Percentiles rank a stretch among this genome's conserved stretches.
Evolutionary conservation across 768 basidiomycete genomes (phyloP).

Genomic region (Tricholomella constricta): DNA sequence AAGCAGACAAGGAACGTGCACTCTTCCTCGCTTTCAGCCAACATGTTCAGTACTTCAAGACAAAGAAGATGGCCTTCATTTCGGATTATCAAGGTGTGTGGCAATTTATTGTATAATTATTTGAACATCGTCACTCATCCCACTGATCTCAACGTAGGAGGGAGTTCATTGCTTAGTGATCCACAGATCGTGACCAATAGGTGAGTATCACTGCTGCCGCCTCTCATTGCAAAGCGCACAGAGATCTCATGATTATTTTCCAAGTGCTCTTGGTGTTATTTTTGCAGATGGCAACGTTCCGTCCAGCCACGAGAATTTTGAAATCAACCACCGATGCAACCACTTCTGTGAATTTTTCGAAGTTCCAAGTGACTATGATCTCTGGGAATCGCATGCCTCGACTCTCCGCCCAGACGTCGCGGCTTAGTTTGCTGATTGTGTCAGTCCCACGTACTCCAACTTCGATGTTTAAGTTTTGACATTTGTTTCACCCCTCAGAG

Average conservation of each 20-base stretch:
- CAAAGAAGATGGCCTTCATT: constrained; percentile 20
- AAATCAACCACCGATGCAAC: constrained; percentile 13
- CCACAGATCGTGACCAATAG: constrained; percentile 5
- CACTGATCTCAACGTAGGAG: neutral
- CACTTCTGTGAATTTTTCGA: constrained; percentile 15
- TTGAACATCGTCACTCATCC: neutral
- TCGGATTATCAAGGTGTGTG: constrained; percentile 29
- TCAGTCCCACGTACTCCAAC: too few relatives aligned
- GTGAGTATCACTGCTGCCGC: neutral
- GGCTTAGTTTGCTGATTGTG: neutral
- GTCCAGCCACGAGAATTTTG: constrained; percentile 4
- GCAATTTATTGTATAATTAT: neutral
- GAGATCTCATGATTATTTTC: too few relatives aligned
- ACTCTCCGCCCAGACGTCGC: neutral
- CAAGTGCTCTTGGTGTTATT: constrained; percentile 12
- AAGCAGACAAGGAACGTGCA: constrained; percentile 8
- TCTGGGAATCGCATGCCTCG: constrained; percentile 8
- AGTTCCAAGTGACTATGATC: constrained; percentile 11
- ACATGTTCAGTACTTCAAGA: constrained; percentile 28
- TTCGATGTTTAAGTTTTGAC: too few relatives aligned
- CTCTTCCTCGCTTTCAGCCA: constrained; percentile 25
- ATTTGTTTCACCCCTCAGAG: too few relatives aligned
- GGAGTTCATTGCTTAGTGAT: neutral
- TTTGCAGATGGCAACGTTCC: constrained; percentile 16
- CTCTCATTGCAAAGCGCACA: neutral